Evolutionary conservation across 1,139 yeast species (phyloP).

Genomic region (Meyerozyma elateridarum): DNA sequence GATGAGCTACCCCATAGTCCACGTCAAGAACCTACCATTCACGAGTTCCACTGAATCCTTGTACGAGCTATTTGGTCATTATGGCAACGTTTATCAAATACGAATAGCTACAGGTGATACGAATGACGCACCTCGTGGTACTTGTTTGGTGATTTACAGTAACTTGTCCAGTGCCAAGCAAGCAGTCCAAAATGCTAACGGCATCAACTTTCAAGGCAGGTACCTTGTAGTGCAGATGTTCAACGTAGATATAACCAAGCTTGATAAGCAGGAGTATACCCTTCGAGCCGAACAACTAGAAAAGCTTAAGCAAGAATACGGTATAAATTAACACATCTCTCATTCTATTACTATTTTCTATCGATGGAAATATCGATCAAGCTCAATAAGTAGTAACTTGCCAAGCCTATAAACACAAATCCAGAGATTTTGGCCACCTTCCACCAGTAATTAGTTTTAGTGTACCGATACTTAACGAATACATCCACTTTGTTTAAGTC

Average conservation of each 20-base stretch:
- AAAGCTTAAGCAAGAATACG: constrained; percentile 15
- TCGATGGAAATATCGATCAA: constrained; percentile 32
- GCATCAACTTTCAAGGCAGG: constrained; percentile 57
- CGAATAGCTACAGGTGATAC: constrained; percentile 38
- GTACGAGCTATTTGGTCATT: constrained; percentile 51
- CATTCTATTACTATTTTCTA: constrained; percentile 7
- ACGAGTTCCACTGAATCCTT: constrained; percentile 43
- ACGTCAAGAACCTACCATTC: constrained; percentile 58
- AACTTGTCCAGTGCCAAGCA: constrained; percentile 42
- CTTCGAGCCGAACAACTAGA: constrained; percentile 18
- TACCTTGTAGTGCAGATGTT: constrained; percentile 51
- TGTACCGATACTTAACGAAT: constrained; percentile 58
- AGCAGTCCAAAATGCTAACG: constrained; percentile 53
- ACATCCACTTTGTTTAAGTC: constrained; percentile 58
- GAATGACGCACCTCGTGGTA: constrained; percentile 40
- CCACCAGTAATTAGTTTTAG: constrained; percentile 45
- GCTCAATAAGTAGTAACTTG: constrained; percentile 50
- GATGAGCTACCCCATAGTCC: constrained; percentile 48
- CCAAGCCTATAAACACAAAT: constrained; percentile 58
- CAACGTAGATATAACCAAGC: constrained; percentile 33
- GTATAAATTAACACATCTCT: constrained; percentile 6
- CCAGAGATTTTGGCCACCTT: constrained; percentile 69
- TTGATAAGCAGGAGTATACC: constrained; percentile 19
- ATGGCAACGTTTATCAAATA: constrained; percentile 55
- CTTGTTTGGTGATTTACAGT: constrained; percentile 55